phyloP scores from a whole-genome alignment of 2,329 filamentous ascomycete genomes.

The Cladorrhinum sp. region DNA sequence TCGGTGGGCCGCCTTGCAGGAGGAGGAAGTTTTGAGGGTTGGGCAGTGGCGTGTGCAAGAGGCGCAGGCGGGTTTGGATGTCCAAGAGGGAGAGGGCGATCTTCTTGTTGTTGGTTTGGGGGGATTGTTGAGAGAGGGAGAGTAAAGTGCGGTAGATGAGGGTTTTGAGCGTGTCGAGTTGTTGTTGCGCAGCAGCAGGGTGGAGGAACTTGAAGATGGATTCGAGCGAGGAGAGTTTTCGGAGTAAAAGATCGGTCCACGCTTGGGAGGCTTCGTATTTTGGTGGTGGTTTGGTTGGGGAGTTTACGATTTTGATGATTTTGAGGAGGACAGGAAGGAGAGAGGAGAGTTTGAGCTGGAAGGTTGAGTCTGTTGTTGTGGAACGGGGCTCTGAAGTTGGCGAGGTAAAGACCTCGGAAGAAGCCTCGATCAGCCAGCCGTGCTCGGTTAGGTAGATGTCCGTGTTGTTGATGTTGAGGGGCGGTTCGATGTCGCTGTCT shows the following conservation, averaged over 20 bases:
- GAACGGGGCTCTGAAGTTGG: background rate
- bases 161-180: constrained; percentile 23
- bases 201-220: background rate
- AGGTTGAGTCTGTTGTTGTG: constrained; percentile 24
- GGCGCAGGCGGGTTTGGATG: constrained; percentile 23
- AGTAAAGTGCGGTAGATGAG: constrained; percentile 27
- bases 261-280: constrained; percentile 38
- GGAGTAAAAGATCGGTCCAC: constrained; percentile 36
- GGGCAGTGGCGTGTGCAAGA: background rate
- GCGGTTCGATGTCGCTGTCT: constrained; percentile 25
- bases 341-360: constrained; percentile 22
- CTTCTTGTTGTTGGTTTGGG: constrained; percentile 8
- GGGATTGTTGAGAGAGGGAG: constrained; percentile 25
- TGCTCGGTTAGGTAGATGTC: constrained; percentile 19
- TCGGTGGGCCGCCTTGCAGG: background rate
- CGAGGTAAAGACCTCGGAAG: background rate
- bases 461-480: constrained; percentile 23
- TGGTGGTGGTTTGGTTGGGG: constrained; percentile 23
- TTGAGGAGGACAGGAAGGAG: constrained; percentile 23
- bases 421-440: constrained; percentile 17
- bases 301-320: constrained; percentile 26
- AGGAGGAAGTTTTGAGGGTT: background rate
- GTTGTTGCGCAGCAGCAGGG: no score
- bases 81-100: constrained; percentile 24
- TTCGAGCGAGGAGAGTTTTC: constrained; percentile 21